Evolutionary conservation across 2,329 filamentous ascomycete genomes (phyloP).

Genomic region (Talaromyces sp.): DNA sequence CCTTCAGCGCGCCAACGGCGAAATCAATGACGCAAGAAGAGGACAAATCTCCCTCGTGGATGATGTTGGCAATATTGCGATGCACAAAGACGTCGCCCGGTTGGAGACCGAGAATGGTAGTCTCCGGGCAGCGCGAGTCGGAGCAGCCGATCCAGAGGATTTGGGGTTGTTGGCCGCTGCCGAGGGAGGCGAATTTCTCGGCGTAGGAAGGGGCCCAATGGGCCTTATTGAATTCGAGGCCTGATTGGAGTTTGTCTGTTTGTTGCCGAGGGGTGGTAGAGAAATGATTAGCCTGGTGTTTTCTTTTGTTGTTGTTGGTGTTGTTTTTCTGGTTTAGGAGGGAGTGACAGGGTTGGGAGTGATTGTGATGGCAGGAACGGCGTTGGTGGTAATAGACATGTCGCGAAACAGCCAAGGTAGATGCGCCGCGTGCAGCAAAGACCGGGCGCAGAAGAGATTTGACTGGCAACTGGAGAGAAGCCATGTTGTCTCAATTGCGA

Average conservation of each 20-base stretch:
- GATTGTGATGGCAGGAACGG: constrained; percentile 5
- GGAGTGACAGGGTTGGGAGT: not conserved
- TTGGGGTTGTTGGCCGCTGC: constrained; percentile 60
- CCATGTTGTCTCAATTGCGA: not conserved
- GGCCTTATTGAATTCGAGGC: constrained; percentile 61
- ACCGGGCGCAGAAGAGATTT: not conserved
- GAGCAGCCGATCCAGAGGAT: constrained; percentile 82
- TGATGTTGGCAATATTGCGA: constrained; percentile 84
- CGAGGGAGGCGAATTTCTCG: constrained; percentile 65
- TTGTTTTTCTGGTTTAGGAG: not conserved
- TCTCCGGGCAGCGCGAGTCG: constrained; percentile 80
- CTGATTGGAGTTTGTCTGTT: constrained; percentile 58
- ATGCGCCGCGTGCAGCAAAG: not conserved
- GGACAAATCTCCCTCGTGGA: constrained; percentile 71
- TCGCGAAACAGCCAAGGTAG: not conserved
- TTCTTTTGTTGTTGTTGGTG: not conserved
- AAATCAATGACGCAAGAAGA: constrained; percentile 74
- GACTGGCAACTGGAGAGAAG: not conserved
- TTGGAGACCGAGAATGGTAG: constrained; percentile 70
- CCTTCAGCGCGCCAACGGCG: constrained; percentile 67
- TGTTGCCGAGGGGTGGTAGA: not conserved
- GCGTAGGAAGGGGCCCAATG: constrained; percentile 69
- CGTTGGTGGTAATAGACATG: not conserved
- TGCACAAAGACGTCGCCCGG: constrained; percentile 85
- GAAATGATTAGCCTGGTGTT: not conserved